Evolutionary conservation across 2,329 filamentous ascomycete genomes (phyloP), one percentile per base, ranked within the genome.

Genomic region (Macrophomina phaseolina): DNA sequence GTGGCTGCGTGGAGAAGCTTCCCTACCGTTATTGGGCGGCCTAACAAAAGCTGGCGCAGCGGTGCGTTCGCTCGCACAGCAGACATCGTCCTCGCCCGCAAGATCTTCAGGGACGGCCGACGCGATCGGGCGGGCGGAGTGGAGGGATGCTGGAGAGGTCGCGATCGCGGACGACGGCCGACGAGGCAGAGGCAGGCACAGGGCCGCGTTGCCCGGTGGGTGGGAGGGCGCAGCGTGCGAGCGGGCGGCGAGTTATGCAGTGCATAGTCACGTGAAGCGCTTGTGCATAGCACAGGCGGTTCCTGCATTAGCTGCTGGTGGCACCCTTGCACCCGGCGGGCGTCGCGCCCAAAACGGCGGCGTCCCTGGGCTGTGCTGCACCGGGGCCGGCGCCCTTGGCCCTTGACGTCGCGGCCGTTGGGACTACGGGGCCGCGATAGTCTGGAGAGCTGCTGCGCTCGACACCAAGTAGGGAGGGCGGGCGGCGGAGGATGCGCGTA

Each of bases 401-500:
- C 40, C 34, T 40, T 45, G 38, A 42, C 32, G 40, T 46, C 58
- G 23, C 58, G 56, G 30, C 56, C 56, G 56, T 46, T 51, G 53
- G 28, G 40, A 28, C 38, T 32, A 28, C 42, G 42, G 40, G 52
- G 12, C n/a, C 49, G n/a, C 45, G 30, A 14, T 45, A n/a, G 38
- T 40, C 61, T 42, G 46, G 36, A 38, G 36, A 38, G 36, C 23
- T 23, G 23, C 23, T 23, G 23, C 23, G 23, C 23, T 23, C 23
- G 23, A 23, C 23, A 23, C 23, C 23, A 23, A 38, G 36, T 38
- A 62, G 58, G 58, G 58, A 62, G 58, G 32, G 30, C 45, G 58
- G 40, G 36, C 36, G 42, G 58, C 58, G 58, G 58, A 62, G 58
- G 58, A 62, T 64, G 61, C 48, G 61, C 61, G 61, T 64, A 64